Evolutionary conservation across 352 stramenopile genomes (phyloP), one percentile per base, ranked within the genome.

Genomic region (Globisporangium echinulatum): DNA sequence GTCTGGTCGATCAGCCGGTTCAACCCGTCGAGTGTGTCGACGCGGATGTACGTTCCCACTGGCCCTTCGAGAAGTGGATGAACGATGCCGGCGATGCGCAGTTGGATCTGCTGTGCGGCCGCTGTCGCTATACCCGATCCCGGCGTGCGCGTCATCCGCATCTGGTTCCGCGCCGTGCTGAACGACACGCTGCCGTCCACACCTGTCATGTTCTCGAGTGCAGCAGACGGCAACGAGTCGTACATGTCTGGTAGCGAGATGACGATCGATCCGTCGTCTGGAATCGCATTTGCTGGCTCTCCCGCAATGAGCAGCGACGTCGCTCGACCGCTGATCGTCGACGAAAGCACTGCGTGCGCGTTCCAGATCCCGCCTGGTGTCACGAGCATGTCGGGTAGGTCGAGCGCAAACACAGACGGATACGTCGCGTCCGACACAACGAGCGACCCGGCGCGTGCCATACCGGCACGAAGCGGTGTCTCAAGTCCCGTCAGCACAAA

Each of bases 31-130:
- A 82, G 59, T 5, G 76, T 90, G 5, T 88, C 72, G 13, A 92
- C 19, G 4, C 79, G 67, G 11, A 90, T 54, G 10, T 51, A 56
- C 38, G 56, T 59, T 0, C 79, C 82, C 8, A 90, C 63, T 0
- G 75, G 62, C 11, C 80, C 82, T 67, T 92, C 82, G 3, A 90
- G 50, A 17, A 68, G 38, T 5, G 82, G 80, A 14, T 90, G 76
- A 15, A 57, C 2, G 3, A 89, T 52, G 15, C 58, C 65, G 38
- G 64, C 42, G 7, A 89, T 15, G 5, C 58, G 17, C 2, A 88
- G 15, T 4, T 56, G 47, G 0, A 87, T 63, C 2, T 59, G 37
- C 33, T 74, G 66, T 58, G 75, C 73, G 1, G 42, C 77, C 0
- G 37, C 13, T 8, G 66, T 64, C 5, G 61, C 61, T 2, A 56